phyloP scores from a whole-genome alignment of 441 rosid species.

The Iberis amara region DNA sequence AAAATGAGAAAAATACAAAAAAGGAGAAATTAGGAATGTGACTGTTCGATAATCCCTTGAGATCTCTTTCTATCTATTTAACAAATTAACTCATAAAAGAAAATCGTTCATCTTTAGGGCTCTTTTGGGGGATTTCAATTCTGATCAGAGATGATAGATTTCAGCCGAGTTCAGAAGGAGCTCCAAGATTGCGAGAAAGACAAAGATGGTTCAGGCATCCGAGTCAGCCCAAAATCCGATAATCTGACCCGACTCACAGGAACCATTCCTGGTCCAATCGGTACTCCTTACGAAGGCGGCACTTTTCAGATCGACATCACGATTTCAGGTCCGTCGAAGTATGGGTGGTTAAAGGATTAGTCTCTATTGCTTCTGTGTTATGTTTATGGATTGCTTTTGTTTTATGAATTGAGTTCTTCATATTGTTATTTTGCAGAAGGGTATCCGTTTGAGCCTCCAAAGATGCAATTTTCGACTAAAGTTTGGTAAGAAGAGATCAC shows the following conservation, averaged over 20 bases:
- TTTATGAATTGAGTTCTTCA: too few species aligned
- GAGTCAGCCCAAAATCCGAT: slow-evolving; percentile 66
- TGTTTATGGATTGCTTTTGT: neutral
- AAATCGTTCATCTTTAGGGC: too few species aligned
- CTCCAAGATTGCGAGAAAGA: slow-evolving; percentile 86
- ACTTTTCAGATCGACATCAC: slow-evolving; percentile 82
- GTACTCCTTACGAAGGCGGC: slow-evolving; percentile 97
- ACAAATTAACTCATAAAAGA: too few species aligned
- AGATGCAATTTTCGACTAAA: slow-evolving; percentile 91
- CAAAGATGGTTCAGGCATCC: slow-evolving; percentile 64
- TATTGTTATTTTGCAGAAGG: slow-evolving; percentile 56
- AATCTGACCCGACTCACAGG: slow-evolving; percentile 70
- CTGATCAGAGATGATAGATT: slow-evolving; percentile 60
- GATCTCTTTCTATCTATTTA: too few species aligned
- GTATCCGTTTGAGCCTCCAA: slow-evolving; percentile 98
- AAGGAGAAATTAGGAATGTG: too few species aligned
- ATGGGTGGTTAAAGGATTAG: too few species aligned
- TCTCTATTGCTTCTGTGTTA: neutral
- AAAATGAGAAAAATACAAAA: too few species aligned
- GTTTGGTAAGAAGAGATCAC: slow-evolving; percentile 74
- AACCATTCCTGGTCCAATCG: slow-evolving; percentile 78
- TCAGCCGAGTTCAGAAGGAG: slow-evolving; percentile 86
- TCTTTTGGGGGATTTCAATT: neutral
- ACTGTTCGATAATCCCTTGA: too few species aligned
- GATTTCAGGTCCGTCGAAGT: slow-evolving; percentile 49